Evolutionary conservation across 441 rosid species (phyloP).

Genomic region (Pelargonium australe): DNA sequence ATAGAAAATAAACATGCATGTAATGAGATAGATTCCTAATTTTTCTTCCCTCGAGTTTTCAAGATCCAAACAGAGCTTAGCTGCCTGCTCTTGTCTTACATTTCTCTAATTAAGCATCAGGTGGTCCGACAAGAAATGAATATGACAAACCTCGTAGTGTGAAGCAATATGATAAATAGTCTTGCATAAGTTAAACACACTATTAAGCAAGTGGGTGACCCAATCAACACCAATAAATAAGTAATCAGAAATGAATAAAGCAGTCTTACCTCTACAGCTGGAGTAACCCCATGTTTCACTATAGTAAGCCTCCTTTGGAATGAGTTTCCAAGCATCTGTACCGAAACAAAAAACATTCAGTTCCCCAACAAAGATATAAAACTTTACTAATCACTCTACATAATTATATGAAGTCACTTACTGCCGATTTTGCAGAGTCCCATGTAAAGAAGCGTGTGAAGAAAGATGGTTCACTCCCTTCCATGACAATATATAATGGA

Average conservation of each 20-base stretch:
- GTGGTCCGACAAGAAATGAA: no score
- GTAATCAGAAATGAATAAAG: background rate
- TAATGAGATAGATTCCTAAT: no score
- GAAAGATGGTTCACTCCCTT: conserved; percentile 91
- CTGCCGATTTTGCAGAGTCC: conserved; percentile 73
- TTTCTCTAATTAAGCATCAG: no score
- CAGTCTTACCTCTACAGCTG: conserved; percentile 57
- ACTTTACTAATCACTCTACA: conserved; percentile 10
- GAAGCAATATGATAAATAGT: background rate
- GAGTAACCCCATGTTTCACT: conserved; percentile 66
- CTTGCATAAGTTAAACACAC: background rate
- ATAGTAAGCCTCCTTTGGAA: conserved; percentile 81
- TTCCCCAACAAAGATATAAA: conserved; percentile 12
- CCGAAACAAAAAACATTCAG: conserved; percentile 14
- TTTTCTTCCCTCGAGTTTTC: no score
- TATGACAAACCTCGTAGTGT: background rate
- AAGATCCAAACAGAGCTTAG: no score
- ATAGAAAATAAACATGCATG: no score
- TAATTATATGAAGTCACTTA: conserved; percentile 27
- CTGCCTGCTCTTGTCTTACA: no score
- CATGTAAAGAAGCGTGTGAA: conserved; percentile 89
- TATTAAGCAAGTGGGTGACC: conserved; percentile 6
- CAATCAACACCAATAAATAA: conserved; percentile 7
- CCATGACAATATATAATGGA: conserved; percentile 67
- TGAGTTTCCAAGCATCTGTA: conserved; percentile 93